phyloP scores from a whole-genome alignment of 371 early-diverging fungal species.

The Rhizopus sp. region DNA sequence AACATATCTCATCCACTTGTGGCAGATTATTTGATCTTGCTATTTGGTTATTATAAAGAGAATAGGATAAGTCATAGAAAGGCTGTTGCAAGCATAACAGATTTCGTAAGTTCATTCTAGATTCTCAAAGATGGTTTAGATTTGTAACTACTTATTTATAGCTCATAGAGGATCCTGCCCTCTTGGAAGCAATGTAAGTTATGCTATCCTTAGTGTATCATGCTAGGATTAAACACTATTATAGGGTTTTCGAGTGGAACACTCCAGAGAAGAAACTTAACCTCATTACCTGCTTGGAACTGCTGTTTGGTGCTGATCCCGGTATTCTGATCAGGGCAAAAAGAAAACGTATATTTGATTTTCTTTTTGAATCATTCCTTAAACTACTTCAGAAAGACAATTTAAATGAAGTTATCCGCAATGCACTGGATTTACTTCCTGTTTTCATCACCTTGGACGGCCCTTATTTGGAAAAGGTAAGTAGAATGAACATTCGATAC shows the following conservation, averaged over 20 bases:
- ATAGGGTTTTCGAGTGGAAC: conserved; percentile 35
- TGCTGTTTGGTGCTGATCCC: conserved; percentile 49
- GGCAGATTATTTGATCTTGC: conserved; percentile 26
- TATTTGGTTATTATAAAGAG: conserved; percentile 32
- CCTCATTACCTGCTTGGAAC: conserved; percentile 37
- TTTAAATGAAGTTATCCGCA: conserved; percentile 22
- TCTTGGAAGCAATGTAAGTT: conserved; percentile 45
- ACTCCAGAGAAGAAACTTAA: conserved; percentile 25
- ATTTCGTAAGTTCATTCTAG: conserved; percentile 22
- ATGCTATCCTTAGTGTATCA: background rate
- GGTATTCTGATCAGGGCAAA: conserved; percentile 44
- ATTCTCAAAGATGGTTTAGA: background rate
- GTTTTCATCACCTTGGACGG: conserved; percentile 32
- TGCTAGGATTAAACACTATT: background rate
- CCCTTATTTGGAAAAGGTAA: conserved; percentile 18
- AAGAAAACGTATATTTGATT: conserved; percentile 22
- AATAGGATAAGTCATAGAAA: conserved; percentile 21
- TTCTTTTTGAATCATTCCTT: conserved; percentile 24
- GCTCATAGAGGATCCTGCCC: conserved; percentile 32
- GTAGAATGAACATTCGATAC: background rate
- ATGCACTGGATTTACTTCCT: conserved; percentile 41
- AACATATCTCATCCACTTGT: conserved; percentile 20
- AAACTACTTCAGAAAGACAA: conserved; percentile 17
- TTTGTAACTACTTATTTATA: conserved; percentile 12
- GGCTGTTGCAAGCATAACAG: conserved; percentile 15